Percentiles rank a stretch among this genome's conserved stretches.
These are phyloP conservation scores for Aspergillus cejpii DNA, from an alignment of 2,329 filamentous ascomycete genomes.

Conservation along the genomic window DNA sequence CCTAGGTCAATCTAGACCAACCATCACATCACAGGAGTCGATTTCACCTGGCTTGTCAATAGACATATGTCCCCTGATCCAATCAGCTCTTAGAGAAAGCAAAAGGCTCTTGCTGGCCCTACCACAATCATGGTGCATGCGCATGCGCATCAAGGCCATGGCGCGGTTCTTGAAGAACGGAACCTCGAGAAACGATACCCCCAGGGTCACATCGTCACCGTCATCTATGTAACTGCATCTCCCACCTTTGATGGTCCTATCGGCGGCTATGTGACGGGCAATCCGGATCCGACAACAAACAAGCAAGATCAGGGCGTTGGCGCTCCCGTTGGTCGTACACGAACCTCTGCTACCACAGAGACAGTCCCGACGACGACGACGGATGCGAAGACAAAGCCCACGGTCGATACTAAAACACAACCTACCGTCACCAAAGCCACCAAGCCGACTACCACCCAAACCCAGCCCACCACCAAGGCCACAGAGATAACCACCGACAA, in stretches of 20 bases:
- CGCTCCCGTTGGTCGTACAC: constrained; percentile 20
- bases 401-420: constrained; percentile 5
- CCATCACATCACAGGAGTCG: background rate
- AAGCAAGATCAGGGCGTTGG: constrained; percentile 25
- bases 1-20: background rate
- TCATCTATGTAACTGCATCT: constrained; percentile 49
- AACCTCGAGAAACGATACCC: constrained; percentile 10
- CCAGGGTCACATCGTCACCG: constrained; percentile 15
- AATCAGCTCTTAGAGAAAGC: background rate
- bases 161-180: constrained; percentile 18
- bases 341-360: constrained; percentile 8
- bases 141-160: constrained; percentile 28
- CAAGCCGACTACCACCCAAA: constrained; percentile 11
- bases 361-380: constrained; percentile 2
- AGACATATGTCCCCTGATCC: background rate
- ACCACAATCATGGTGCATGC: constrained; percentile 27
- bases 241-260: constrained; percentile 49
- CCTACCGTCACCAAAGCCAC: constrained; percentile 12
- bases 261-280: constrained; percentile 43
- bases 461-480: constrained; percentile 7
- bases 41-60: background rate
- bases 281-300: constrained; percentile 7
- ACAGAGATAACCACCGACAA: constrained; percentile 5
- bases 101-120: too few relatives aligned
- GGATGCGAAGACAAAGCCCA: background rate